phyloP scores from a whole-genome alignment of 257 asterid species.

The Phtheirospermum japonicum region DNA sequence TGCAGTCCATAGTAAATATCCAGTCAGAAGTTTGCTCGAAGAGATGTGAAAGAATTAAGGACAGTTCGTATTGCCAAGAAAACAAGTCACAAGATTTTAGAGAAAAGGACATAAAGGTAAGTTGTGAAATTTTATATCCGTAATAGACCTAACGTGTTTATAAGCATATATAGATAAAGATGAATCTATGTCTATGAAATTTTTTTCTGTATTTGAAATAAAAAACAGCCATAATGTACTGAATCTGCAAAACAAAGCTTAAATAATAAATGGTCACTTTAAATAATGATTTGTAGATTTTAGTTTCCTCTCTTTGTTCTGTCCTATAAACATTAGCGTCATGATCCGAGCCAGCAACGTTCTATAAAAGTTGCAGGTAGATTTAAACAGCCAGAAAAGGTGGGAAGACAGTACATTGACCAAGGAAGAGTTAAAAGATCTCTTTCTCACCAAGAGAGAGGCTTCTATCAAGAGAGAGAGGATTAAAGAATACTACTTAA shows the following conservation, averaged over 20 bases:
- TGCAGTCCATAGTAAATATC: conserved; percentile 82
- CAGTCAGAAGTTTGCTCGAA: conserved; percentile 77
- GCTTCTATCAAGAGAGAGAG: conserved; percentile 76
- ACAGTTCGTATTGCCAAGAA: conserved; percentile 35
- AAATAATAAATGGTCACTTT: too few relatives aligned
- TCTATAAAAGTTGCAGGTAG: conserved; percentile 47
- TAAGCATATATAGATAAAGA: not conserved
- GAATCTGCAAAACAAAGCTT: not conserved
- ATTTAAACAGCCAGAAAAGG: conserved; percentile 66
- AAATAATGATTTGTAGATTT: not conserved
- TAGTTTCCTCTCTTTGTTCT: not conserved
- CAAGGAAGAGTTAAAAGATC: conserved; percentile 54
- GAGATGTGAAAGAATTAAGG: conserved; percentile 51
- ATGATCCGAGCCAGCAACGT: conserved; percentile 15
- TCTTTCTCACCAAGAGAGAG: conserved; percentile 57
- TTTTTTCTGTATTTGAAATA: not conserved
- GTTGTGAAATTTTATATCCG: conserved; percentile 10
- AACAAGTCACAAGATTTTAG: conserved; percentile 36
- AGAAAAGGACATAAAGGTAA: conserved; percentile 71
- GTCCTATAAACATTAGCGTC: not conserved
- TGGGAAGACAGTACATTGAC: conserved; percentile 78
- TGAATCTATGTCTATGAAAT: not conserved
- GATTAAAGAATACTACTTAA: conserved; percentile 68
- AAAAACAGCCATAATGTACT: not conserved
- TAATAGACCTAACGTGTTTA: not conserved